Evolutionary conservation across 805 yeast genomes (phyloP).

Genomic region (Nematodospora valgi): DNA sequence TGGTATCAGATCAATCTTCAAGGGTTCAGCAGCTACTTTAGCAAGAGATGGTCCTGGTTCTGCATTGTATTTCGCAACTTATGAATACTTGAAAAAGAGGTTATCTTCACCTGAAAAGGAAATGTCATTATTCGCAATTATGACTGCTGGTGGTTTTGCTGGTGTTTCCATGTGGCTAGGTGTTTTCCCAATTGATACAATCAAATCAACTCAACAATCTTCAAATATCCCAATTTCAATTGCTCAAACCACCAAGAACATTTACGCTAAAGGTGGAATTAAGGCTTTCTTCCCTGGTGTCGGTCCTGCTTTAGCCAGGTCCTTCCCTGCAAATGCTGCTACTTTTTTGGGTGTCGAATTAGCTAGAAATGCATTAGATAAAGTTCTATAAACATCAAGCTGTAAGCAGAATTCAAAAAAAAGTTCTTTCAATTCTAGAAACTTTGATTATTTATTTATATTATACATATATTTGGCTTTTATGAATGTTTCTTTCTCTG

Average conservation of each 20-base stretch:
- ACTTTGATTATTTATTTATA: too few relatives aligned
- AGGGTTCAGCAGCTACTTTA: slow-evolving; percentile 88
- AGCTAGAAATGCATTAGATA: slow-evolving; percentile 47
- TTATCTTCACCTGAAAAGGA: slow-evolving; percentile 51
- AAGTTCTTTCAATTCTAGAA: too few relatives aligned
- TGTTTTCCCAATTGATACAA: slow-evolving; percentile 94
- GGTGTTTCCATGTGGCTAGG: slow-evolving; percentile 97
- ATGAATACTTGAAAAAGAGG: slow-evolving; percentile 71
- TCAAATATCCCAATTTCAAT: slow-evolving; percentile 54
- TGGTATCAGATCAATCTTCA: slow-evolving; percentile 79
- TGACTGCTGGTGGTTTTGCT: slow-evolving; percentile 91
- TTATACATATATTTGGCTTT: too few relatives aligned
- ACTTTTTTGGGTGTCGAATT: slow-evolving; percentile 94
- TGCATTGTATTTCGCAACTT: slow-evolving; percentile 92
- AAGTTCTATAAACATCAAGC: slow-evolving; percentile 32
- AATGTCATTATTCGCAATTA: slow-evolving; percentile 68
- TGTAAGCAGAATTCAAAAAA: too few relatives aligned
- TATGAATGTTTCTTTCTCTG: too few relatives aligned
- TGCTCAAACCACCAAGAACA: slow-evolving; percentile 59
- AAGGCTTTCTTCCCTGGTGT: slow-evolving; percentile 96
- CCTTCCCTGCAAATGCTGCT: slow-evolving; percentile 99
- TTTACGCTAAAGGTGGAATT: slow-evolving; percentile 75
- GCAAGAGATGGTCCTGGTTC: slow-evolving; percentile 98
- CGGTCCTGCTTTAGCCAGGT: slow-evolving; percentile 90
- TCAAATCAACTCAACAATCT: slow-evolving; percentile 79